phyloP scores from a whole-genome alignment of 2,329 filamentous ascomycete species.

The Lachnellula suecica region DNA sequence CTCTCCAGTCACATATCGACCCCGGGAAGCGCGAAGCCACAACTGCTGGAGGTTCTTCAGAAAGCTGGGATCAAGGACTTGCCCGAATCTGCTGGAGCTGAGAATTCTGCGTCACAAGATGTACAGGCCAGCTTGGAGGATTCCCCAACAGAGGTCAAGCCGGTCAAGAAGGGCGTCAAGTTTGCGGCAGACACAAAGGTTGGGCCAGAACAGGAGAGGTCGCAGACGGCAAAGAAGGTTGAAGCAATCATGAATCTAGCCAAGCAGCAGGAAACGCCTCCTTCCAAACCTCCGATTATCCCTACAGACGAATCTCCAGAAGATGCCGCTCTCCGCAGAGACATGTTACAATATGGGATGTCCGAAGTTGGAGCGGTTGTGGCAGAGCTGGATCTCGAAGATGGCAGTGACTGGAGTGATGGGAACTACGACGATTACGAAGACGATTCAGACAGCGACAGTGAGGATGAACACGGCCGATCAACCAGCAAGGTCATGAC shows the following conservation, averaged over 20 bases:
- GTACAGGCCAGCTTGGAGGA: constrained; percentile 25
- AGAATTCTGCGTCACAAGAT: constrained; percentile 41
- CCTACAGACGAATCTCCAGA: constrained; percentile 76
- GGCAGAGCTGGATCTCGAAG: constrained; percentile 83
- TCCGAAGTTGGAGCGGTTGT: constrained; percentile 89
- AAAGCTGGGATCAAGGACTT: constrained; percentile 65
- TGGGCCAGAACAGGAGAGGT: constrained; percentile 28
- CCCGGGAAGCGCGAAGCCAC: constrained; percentile 66
- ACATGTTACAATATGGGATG: constrained; percentile 90
- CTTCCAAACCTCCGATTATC: constrained; percentile 49
- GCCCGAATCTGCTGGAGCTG: background rate
- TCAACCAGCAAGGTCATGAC: constrained; percentile 67
- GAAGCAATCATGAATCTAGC: constrained; percentile 58
- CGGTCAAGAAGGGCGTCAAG: constrained; percentile 57
- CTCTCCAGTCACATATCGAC: constrained; percentile 64
- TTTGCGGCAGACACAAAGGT: constrained; percentile 62
- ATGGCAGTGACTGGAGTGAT: constrained; percentile 57
- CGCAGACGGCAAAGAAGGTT: constrained; percentile 38
- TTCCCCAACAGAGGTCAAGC: constrained; percentile 8
- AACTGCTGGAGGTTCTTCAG: constrained; percentile 69
- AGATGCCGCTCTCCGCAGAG: constrained; percentile 74
- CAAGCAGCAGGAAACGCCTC: constrained; percentile 48
- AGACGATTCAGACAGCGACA: constrained; percentile 40
- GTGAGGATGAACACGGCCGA: constrained; percentile 73
- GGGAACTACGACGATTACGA: constrained; percentile 50